Evolutionary conservation across 2,329 filamentous ascomycete genomes (phyloP).

Genomic region (Trichoderma sp.): DNA sequence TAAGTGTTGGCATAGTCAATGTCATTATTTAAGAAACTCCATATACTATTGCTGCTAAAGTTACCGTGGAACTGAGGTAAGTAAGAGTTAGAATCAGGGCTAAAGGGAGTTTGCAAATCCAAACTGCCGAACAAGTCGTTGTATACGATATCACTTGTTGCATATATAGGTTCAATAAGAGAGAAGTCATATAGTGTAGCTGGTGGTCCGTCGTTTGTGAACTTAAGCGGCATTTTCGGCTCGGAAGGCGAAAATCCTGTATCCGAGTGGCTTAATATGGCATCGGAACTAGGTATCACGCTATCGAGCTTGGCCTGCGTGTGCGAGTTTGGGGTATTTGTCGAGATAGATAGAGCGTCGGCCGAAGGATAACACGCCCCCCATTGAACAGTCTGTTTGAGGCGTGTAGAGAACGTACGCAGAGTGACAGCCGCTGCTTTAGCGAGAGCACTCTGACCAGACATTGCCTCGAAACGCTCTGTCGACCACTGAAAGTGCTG

Average conservation of each 20-base stretch:
- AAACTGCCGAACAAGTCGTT: neutral
- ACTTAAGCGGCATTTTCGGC: too few species aligned
- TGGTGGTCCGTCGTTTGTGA: too few species aligned
- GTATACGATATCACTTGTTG: neutral
- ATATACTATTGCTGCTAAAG: neutral
- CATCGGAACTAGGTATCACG: neutral
- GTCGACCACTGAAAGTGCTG: neutral
- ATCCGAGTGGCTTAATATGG: neutral
- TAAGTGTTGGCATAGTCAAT: neutral
- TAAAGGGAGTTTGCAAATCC: neutral
- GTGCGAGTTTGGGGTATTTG: neutral
- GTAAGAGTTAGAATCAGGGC: neutral
- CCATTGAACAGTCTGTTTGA: neutral
- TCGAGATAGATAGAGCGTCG: neutral
- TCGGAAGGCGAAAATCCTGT: neutral
- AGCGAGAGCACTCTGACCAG: neutral
- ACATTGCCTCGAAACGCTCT: neutral
- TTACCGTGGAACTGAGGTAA: neutral
- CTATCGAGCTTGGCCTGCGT: neutral
- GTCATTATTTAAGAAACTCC: neutral
- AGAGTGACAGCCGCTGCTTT: neutral
- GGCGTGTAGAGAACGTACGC: neutral
- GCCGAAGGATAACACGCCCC: neutral
- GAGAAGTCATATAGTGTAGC: neutral
- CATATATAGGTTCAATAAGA: neutral